phyloP scores from a whole-genome alignment of 257 asterid genomes.

The Capsicum pubescens region DNA sequence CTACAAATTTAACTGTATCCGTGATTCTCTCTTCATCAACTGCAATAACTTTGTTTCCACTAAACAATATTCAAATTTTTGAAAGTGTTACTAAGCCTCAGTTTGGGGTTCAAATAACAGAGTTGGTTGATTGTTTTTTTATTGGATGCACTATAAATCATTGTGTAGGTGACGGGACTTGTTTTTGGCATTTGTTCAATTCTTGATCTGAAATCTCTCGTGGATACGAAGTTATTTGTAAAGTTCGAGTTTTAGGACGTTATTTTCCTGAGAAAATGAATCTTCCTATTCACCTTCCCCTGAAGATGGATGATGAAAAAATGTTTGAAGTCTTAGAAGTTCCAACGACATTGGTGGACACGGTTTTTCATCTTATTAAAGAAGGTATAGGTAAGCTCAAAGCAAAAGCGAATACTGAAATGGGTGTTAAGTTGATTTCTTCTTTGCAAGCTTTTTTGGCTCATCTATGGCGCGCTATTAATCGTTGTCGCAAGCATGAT shows the following conservation, averaged over 20 bases:
- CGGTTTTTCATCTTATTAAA: constrained; percentile 45
- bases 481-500: constrained; percentile 34
- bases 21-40: no score
- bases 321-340: background rate
- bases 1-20: no score
- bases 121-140: constrained; percentile 49
- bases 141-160: constrained; percentile 50
- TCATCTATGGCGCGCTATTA: constrained; percentile 49
- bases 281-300: background rate
- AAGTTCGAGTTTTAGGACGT: constrained; percentile 36
- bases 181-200: constrained; percentile 58
- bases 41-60: no score
- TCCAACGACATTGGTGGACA: constrained; percentile 24
- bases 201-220: constrained; percentile 54
- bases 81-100: constrained; percentile 45
- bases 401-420: constrained; percentile 43
- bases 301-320: constrained; percentile 32
- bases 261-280: constrained; percentile 29
- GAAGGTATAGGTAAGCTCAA: constrained; percentile 38
- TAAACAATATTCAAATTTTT: background rate
- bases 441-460: constrained; percentile 59
- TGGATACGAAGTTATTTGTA: constrained; percentile 34
- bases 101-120: constrained; percentile 46
- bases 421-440: constrained; percentile 33
- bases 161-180: constrained; percentile 37